Evolutionary conservation across 768 basidiomycete genomes (phyloP).

Genomic region (Calocybe gangraenosa): DNA sequence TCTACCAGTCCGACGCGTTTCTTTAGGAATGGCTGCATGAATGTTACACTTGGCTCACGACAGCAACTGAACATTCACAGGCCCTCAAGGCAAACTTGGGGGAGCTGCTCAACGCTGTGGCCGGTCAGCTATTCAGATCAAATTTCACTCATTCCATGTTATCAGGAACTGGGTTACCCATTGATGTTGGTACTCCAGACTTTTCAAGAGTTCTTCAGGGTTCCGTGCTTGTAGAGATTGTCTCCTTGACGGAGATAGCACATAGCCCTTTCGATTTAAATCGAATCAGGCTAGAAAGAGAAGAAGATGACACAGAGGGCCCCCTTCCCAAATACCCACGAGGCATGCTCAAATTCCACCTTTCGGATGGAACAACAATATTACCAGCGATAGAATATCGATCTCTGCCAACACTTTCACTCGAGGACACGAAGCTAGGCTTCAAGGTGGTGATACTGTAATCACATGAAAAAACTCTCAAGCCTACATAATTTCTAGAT

Average conservation of each 20-base stretch:
- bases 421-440: constrained; percentile 78
- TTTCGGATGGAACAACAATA: constrained; percentile 72
- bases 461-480: neutral
- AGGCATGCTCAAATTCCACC: constrained; percentile 68
- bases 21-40: constrained; percentile 70
- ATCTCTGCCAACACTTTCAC: constrained; percentile 54
- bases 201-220: constrained; percentile 31
- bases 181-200: constrained; percentile 29
- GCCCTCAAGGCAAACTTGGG: constrained; percentile 44
- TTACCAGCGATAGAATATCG: constrained; percentile 80
- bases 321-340: constrained; percentile 81
- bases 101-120: constrained; percentile 50
- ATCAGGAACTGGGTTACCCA: constrained; percentile 63
- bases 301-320: constrained; percentile 65
- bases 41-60: constrained; percentile 63
- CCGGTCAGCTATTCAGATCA: constrained; percentile 68
- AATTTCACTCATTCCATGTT: constrained; percentile 70
- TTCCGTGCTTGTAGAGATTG: constrained; percentile 68
- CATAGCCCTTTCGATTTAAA: constrained; percentile 78
- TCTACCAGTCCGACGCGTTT: constrained; percentile 1
- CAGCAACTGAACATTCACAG: constrained; percentile 34
- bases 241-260: constrained; percentile 78
- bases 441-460: constrained; percentile 58
- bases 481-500: constrained; percentile 39
- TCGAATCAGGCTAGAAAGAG: constrained; percentile 60